Percentiles rank a stretch among this genome's conserved stretches.
Evolutionary conservation across 2,329 filamentous ascomycete species (phyloP).

Genomic region (Colletotrichum musae): DNA sequence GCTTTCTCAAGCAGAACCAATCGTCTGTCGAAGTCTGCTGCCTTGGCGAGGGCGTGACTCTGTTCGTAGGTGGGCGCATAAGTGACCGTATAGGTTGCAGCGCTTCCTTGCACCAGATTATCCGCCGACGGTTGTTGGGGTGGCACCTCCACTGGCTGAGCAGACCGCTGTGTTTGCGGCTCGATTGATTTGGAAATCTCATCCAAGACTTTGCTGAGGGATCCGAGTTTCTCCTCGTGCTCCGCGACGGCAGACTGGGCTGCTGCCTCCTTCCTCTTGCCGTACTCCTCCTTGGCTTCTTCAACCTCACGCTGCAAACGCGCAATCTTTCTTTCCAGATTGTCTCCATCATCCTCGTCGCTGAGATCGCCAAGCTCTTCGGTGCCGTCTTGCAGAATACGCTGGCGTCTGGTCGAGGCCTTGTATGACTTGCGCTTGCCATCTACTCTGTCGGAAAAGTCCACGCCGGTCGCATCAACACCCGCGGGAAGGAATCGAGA

Average conservation of each 20-base stretch:
- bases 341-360: slow-evolving; percentile 79
- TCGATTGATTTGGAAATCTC: slow-evolving; percentile 65
- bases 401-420: slow-evolving; percentile 77
- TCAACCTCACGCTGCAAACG: slow-evolving; percentile 87
- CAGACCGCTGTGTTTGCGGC: slow-evolving; percentile 40
- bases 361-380: slow-evolving; percentile 82
- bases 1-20: slow-evolving; percentile 84
- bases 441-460: slow-evolving; percentile 91
- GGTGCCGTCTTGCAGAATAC: slow-evolving; percentile 73
- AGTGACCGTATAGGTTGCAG: slow-evolving; percentile 72
- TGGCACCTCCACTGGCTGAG: slow-evolving; percentile 16
- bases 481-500: slow-evolving; percentile 82
- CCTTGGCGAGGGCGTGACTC: slow-evolving; percentile 81
- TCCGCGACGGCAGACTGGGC: slow-evolving; percentile 56
- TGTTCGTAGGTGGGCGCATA: slow-evolving; percentile 76
- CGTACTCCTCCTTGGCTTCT: slow-evolving; percentile 76
- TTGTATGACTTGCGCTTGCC: slow-evolving; percentile 88
- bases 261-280: slow-evolving; percentile 65
- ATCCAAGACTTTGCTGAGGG: slow-evolving; percentile 81
- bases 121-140: slow-evolving; percentile 43
- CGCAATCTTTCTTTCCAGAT: slow-evolving; percentile 82
- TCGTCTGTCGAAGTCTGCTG: slow-evolving; percentile 89
- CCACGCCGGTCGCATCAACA: slow-evolving; percentile 83
- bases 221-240: slow-evolving; percentile 71
- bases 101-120: slow-evolving; percentile 36